Percentiles rank a stretch among this genome's conserved stretches.
These are phyloP conservation scores for Catunica adiposa DNA, from an alignment of 2,329 filamentous ascomycete species.

Conservation along the genomic window DNA sequence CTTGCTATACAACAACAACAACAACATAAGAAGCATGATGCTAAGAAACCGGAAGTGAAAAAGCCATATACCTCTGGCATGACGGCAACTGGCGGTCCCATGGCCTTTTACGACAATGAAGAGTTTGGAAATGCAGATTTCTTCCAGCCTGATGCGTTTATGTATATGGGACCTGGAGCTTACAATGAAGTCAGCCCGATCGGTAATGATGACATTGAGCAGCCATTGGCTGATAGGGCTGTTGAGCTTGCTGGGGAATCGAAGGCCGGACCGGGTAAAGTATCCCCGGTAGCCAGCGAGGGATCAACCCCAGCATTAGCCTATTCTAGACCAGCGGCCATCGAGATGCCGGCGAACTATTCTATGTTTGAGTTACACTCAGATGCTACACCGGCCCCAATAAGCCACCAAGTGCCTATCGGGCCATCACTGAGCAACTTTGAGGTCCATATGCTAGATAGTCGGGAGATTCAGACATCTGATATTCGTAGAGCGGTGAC, in stretches of 20 bases:
- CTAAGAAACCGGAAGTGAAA: not conserved
- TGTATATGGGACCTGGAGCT: slow-evolving; percentile 33
- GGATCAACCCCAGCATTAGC: slow-evolving; percentile 6
- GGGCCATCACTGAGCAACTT: not conserved
- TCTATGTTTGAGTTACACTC: not conserved
- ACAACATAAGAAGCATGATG: slow-evolving; percentile 19
- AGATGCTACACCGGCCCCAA: not conserved
- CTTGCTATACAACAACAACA: slow-evolving; percentile 36
- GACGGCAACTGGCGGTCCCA: slow-evolving; percentile 16
- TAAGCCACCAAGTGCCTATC: not conserved
- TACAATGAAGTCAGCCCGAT: slow-evolving; percentile 30
- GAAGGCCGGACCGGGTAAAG: not conserved
- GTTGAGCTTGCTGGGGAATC: not conserved
- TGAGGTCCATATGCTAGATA: slow-evolving; percentile 22
- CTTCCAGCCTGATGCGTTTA: slow-evolving; percentile 36
- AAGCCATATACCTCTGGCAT: slow-evolving; percentile 10
- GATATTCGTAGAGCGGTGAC: slow-evolving; percentile 16
- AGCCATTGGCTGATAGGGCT: not conserved
- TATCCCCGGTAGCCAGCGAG: slow-evolving; percentile 8
- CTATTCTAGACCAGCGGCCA: not conserved
- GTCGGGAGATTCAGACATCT: slow-evolving; percentile 20
- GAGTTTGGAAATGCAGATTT: slow-evolving; percentile 24
- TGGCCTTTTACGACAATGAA: slow-evolving; percentile 19
- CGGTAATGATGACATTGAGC: slow-evolving; percentile 22
- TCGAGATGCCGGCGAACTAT: not conserved